Evolutionary conservation across 805 yeast species (phyloP).

Genomic region (Saturnispora hagleri): DNA sequence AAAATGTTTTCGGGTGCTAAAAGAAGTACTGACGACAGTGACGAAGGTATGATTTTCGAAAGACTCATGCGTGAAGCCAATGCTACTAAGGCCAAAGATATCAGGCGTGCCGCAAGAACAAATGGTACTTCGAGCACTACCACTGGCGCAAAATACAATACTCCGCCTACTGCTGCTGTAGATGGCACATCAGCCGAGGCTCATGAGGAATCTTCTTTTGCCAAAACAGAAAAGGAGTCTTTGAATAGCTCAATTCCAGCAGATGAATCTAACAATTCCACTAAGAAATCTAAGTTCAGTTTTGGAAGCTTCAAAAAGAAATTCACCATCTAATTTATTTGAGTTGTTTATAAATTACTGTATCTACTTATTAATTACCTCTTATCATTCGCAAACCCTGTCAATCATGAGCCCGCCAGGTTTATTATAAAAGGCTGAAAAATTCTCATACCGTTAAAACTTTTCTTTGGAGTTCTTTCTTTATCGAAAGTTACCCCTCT

Average conservation of each 20-base stretch:
- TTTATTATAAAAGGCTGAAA: not conserved
- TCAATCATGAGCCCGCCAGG: not conserved
- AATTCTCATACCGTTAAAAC: not conserved
- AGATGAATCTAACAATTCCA: not conserved
- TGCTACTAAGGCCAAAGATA: slow-evolving; percentile 22
- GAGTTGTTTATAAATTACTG: not conserved
- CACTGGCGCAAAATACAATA: not conserved
- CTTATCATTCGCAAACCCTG: not conserved
- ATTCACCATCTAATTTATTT: not conserved
- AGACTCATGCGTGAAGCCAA: slow-evolving; percentile 34
- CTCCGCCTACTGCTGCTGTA: not conserved
- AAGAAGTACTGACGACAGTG: slow-evolving; percentile 63
- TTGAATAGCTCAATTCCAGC: not conserved
- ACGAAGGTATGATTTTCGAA: slow-evolving; percentile 62
- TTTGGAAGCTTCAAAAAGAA: slow-evolving; percentile 11
- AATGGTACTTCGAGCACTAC: not conserved
- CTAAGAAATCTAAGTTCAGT: slow-evolving; percentile 5
- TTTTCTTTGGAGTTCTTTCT: not conserved
- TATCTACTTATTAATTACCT: not conserved
- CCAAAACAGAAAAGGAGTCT: not conserved
- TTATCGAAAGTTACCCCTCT: slow-evolving; percentile 14
- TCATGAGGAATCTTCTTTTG: not conserved
- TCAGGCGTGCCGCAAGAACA: slow-evolving; percentile 17
- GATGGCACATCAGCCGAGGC: not conserved
- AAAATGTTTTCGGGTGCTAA: slow-evolving; percentile 48